These are phyloP conservation scores for Zygotorulaspora florentina DNA, from an alignment of 805 yeast species.

Conservation along the genomic window DNA sequence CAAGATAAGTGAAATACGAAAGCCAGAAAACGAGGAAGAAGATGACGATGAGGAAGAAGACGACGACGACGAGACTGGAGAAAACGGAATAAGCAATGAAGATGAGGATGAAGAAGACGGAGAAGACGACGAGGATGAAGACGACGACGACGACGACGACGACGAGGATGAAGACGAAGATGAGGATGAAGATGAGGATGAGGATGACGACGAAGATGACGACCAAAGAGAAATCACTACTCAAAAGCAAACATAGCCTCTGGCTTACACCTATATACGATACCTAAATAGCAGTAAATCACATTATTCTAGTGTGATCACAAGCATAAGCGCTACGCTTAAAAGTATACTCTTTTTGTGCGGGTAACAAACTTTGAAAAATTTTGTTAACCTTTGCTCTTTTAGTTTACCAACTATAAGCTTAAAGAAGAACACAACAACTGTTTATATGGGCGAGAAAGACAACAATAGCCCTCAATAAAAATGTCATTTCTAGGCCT, in stretches of 20 bases:
- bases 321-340: not conserved
- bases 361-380: conserved; percentile 7
- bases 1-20: conserved; percentile 32
- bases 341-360: not conserved
- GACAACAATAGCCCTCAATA: not conserved
- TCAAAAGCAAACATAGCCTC: not conserved
- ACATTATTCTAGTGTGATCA: too few relatives aligned
- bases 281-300: not conserved
- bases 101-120: conserved; percentile 16
- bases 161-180: conserved; percentile 12
- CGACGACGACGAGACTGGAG: conserved; percentile 41
- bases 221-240: not conserved
- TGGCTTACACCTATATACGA: not conserved
- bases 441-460: not conserved
- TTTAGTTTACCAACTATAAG: not conserved
- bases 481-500: conserved; percentile 69
- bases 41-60: conserved; percentile 40
- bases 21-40: conserved; percentile 39
- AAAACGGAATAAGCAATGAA: conserved; percentile 37
- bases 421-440: not conserved
- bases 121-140: conserved; percentile 10
- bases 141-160: conserved; percentile 7
- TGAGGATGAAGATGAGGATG: conserved; percentile 13
- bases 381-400: conserved; percentile 2
- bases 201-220: conserved; percentile 6